A percentile compares a stretch with the other conserved stretches of the same genome.
phyloP scores from a whole-genome alignment of 2,329 filamentous ascomycete species.

The Claviceps humidiphila region DNA sequence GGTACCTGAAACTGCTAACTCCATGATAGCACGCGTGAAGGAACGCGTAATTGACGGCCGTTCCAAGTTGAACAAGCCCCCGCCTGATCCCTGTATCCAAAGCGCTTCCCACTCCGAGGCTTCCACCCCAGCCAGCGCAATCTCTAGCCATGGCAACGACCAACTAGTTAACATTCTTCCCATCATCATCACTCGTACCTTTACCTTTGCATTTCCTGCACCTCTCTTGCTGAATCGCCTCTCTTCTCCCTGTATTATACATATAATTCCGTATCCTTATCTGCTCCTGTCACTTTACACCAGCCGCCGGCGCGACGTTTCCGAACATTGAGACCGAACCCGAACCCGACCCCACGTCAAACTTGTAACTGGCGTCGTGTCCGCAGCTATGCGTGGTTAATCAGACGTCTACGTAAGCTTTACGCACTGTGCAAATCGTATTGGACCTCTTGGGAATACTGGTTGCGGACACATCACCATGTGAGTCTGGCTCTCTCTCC shows the following conservation, averaged over 20 bases:
- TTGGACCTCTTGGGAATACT: conserved; percentile 19
- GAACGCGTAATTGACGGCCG: background rate
- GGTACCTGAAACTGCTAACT: background rate
- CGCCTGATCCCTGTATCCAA: too few species aligned
- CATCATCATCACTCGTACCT: too few species aligned
- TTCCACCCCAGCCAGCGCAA: background rate
- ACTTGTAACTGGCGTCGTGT: background rate
- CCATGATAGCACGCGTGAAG: background rate
- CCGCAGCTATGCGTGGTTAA: conserved; percentile 3
- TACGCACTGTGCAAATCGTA: conserved; percentile 2
- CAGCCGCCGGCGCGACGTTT: background rate
- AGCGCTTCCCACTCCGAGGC: background rate
- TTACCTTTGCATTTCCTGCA: too few species aligned
- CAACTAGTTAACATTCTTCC: background rate
- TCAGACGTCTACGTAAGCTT: background rate
- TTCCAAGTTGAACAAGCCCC: too few species aligned
- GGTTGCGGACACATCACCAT: conserved; percentile 16
- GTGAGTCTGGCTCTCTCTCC: conserved; percentile 10
- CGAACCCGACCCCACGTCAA: background rate
- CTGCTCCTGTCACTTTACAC: background rate
- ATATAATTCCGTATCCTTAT: too few species aligned
- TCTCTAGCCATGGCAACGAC: background rate
- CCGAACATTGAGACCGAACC: background rate
- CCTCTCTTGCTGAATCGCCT: too few species aligned
- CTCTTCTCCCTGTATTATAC: too few species aligned